A percentile compares a stretch with the other conserved stretches of the same genome.
phyloP scores from a whole-genome alignment of 345 rosid species.

The Arabidopsis arenosa region DNA sequence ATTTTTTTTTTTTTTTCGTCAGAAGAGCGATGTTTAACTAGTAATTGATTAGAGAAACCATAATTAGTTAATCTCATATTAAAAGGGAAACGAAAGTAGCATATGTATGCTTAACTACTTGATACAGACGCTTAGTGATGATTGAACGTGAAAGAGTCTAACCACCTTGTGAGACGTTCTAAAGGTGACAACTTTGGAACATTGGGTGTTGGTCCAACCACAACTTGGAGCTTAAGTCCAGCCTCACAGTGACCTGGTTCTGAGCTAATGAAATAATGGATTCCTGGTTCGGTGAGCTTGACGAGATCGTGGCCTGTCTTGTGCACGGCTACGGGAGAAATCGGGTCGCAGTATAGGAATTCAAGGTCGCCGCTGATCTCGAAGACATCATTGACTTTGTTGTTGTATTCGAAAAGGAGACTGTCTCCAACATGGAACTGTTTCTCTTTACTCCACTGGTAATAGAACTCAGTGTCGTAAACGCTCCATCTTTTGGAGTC shows the following conservation, averaged over 20 bases:
- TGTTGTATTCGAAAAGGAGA: too few relatives aligned
- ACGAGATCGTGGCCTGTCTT: neutral
- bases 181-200: neutral
- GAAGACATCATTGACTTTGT: neutral
- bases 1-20: too few relatives aligned
- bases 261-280: slow-evolving; percentile 3
- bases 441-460: too few relatives aligned
- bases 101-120: too few relatives aligned
- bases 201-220: neutral
- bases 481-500: too few relatives aligned
- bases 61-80: too few relatives aligned
- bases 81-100: neutral
- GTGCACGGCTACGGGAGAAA: neutral
- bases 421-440: too few relatives aligned
- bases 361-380: neutral
- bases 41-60: too few relatives aligned
- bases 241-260: neutral
- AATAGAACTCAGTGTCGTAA: too few relatives aligned
- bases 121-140: neutral
- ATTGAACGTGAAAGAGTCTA: neutral
- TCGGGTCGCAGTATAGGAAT: neutral
- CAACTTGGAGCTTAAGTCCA: neutral
- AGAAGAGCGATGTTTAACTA: too few relatives aligned
- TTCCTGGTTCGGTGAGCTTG: neutral
- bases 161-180: neutral